Conservation (phyloP, 495 filamentous ascomycete genomes). For the Aspergillus heteromorphus region DNA sequence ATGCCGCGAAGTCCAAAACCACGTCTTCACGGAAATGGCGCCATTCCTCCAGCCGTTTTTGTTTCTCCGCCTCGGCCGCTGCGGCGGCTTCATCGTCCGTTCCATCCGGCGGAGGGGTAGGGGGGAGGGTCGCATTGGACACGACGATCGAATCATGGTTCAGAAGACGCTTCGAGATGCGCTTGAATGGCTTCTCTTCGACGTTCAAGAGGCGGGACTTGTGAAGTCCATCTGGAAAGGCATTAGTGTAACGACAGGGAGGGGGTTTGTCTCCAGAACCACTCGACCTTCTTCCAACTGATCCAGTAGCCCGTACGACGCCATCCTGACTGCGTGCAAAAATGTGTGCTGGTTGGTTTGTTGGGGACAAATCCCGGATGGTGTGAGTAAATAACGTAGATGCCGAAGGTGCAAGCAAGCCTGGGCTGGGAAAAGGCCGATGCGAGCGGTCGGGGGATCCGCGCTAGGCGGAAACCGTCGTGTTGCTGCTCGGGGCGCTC, state of each 20-base stretch:
- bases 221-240: conserved; percentile 68
- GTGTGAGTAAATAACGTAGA: background rate
- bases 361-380: conserved; percentile 3
- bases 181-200: conserved; percentile 90
- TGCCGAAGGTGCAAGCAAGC: too few species aligned
- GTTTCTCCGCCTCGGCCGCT: conserved; percentile 30
- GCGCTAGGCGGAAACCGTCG: conserved; percentile 19
- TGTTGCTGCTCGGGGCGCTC: background rate
- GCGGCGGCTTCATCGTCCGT: conserved; percentile 35
- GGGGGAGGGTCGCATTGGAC: conserved; percentile 50
- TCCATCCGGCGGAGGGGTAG: conserved; percentile 67
- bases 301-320: conserved; percentile 42
- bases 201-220: conserved; percentile 84
- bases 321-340: conserved; percentile 26
- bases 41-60: conserved; percentile 50
- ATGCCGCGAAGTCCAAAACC: conserved; percentile 81
- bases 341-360: background rate
- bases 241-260: conserved; percentile 16
- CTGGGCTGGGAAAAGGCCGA: conserved; percentile 10
- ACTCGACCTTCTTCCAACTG: conserved; percentile 49
- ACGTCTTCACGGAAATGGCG: conserved; percentile 72
- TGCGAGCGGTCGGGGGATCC: conserved; percentile 15
- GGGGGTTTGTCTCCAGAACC: conserved; percentile 1
- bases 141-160: conserved; percentile 56
- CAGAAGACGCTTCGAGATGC: conserved; percentile 74